Base-by-base conservation (phyloP, 257 asterid species). In the Gentiana macrophylla region DNA sequence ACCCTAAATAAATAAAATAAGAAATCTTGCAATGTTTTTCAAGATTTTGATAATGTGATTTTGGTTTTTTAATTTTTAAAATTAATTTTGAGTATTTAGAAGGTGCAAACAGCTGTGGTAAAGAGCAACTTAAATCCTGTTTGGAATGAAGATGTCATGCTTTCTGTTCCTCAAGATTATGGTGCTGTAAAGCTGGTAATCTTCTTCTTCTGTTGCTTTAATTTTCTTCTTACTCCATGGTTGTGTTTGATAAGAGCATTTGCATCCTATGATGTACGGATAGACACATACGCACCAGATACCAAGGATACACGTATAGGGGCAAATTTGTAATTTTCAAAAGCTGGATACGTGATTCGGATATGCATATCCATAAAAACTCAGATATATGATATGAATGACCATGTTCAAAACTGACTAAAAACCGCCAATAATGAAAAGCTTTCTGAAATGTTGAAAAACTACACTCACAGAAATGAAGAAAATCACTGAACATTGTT, bases 111-210 rank as follows among this genome's bases (percentile, higher is more conserved):
- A 11, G 34, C 86, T 34, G 84, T 85, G 55, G 53, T 75, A 61
- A 79, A 59, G 74, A 88, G 98, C 86, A 92, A 86, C 68, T 72
- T 92, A 70, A 92, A 88, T 68, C 99, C 99, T 11, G 72, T 85
- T 56, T 88, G 97, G 99, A 86, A 92, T 47, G 92, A 92, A 73
- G 97, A 88, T 53, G 79, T 92, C 35, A 85, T 85, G 95, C 95
- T 92, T 60, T 92, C 97, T 12, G 94, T 92, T 62, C 99, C 99
- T 61, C 84, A 88, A 63, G 64, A 88, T 50, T 86, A 67, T 44
- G 91, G 99, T 52, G 64, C 84, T 5, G 61, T 92, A 55, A 88
- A 84, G 65, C 79, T 92, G 94, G 99, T 92, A 81, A 65, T 48
- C 43, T 46, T 56, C 37, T 47, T 53, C 41, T 46, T 56, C 37